These are phyloP conservation scores for Agrocybe chaxingu DNA, from an alignment of 768 basidiomycete species.

Conservation along the genomic window DNA sequence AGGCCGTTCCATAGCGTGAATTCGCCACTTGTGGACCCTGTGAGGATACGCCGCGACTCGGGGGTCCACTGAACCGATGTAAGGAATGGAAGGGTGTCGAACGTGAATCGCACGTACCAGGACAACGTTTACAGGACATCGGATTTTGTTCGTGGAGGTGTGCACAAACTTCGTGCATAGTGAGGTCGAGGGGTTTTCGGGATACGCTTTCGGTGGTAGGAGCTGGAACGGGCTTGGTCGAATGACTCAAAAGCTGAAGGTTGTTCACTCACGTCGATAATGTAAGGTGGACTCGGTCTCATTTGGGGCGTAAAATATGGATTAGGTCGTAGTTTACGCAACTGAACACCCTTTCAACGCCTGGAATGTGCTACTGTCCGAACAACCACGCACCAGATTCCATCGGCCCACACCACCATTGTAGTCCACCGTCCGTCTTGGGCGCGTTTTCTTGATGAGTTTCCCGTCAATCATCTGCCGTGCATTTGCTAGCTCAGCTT, in stretches of 20 bases:
- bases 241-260: constrained; percentile 13
- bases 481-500: constrained; percentile 76
- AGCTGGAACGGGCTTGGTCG: constrained; percentile 47
- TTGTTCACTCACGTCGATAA: constrained; percentile 73
- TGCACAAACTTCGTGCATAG: constrained; percentile 97
- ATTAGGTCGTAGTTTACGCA: constrained; percentile 77
- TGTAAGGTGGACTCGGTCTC: constrained; percentile 82
- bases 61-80: constrained; percentile 83
- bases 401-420: constrained; percentile 86
- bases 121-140: constrained; percentile 95
- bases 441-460: constrained; percentile 85
- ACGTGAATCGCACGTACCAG: constrained; percentile 56
- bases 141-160: constrained; percentile 97
- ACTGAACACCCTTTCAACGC: constrained; percentile 32
- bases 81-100: background rate
- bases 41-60: constrained; percentile 88
- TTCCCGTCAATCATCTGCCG: constrained; percentile 76
- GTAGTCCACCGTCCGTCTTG: constrained; percentile 93
- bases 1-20: constrained; percentile 99
- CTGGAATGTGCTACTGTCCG: constrained; percentile 3
- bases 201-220: constrained; percentile 91
- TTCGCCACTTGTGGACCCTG: constrained; percentile 95
- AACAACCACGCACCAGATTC: constrained; percentile 58
- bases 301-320: constrained; percentile 72
- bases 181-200: constrained; percentile 87